phyloP scores from a whole-genome alignment of 805 yeast species.

The Suhomyces sp. region DNA sequence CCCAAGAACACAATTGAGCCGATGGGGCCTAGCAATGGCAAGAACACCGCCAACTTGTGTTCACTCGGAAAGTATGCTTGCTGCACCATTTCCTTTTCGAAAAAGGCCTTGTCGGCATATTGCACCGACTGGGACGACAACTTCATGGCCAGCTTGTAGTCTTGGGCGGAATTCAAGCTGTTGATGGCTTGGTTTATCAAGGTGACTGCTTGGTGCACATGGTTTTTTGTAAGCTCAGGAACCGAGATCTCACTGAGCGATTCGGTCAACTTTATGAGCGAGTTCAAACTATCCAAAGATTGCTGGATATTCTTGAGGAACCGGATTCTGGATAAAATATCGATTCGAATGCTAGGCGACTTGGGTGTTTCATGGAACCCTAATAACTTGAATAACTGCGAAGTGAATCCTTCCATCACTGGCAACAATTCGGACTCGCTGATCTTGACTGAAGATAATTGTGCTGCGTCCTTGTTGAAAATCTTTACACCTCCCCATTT shows the following conservation, averaged over 20 bases:
- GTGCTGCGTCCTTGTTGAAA: slow-evolving; percentile 36
- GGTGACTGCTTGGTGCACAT: slow-evolving; percentile 52
- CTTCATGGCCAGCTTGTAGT: slow-evolving; percentile 28
- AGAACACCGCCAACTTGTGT: slow-evolving; percentile 89
- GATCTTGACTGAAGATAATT: slow-evolving; percentile 22
- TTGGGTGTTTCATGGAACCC: slow-evolving; percentile 63
- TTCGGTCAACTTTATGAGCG: slow-evolving; percentile 65
- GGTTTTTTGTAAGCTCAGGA: slow-evolving; percentile 63
- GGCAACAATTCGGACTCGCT: slow-evolving; percentile 48
- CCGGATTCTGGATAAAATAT: slow-evolving; percentile 59
- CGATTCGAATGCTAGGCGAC: slow-evolving; percentile 62
- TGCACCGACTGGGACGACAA: slow-evolving; percentile 54
- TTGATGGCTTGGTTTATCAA: slow-evolving; percentile 37
- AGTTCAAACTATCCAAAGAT: slow-evolving; percentile 66
- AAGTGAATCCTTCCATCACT: slow-evolving; percentile 63
- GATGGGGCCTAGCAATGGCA: slow-evolving; percentile 88
- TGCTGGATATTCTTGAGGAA: slow-evolving; percentile 56
- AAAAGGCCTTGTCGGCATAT: slow-evolving; percentile 74
- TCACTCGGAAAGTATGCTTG: slow-evolving; percentile 94
- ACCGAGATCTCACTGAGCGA: slow-evolving; percentile 78
- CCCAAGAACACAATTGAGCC: slow-evolving; percentile 60
- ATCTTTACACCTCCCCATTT: slow-evolving; percentile 85
- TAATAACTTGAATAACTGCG: slow-evolving; percentile 69
- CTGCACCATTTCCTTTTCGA: slow-evolving; percentile 92
- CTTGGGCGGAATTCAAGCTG: slow-evolving; percentile 19